Evolutionary conservation across 768 basidiomycete genomes (phyloP).

Genomic region (Leccinellum rugosiceps): DNA sequence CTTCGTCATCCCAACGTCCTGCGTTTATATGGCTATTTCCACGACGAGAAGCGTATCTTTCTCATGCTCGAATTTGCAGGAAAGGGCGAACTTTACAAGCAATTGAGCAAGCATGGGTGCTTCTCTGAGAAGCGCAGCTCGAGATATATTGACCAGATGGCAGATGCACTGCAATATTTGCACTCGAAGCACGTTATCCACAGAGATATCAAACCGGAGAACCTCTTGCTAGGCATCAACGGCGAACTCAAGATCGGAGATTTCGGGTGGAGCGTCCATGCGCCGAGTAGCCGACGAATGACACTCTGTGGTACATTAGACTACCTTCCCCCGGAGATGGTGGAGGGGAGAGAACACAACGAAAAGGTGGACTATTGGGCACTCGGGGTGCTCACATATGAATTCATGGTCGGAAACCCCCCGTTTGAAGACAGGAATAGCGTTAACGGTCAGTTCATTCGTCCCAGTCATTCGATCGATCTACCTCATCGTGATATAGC

Average conservation of each 20-base stretch:
- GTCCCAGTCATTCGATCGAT: not conserved
- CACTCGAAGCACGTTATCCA: conserved; percentile 98
- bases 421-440: conserved; percentile 86
- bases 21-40: conserved; percentile 95
- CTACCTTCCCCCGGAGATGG: conserved; percentile 98
- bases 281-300: conserved; percentile 82
- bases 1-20: conserved; percentile 93
- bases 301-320: conserved; percentile 96
- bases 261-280: conserved; percentile 98
- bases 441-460: conserved; percentile 57
- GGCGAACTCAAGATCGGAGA: conserved; percentile 98
- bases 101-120: conserved; percentile 78
- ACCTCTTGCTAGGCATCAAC: conserved; percentile 88
- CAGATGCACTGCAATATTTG: conserved; percentile 88
- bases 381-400: conserved; percentile 92
- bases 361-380: conserved; percentile 97
- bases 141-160: conserved; percentile 96
- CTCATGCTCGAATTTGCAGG: conserved; percentile 98
- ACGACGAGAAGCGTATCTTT: conserved; percentile 97
- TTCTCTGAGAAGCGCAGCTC: conserved; percentile 89
- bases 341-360: conserved; percentile 85
- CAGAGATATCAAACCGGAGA: conserved; percentile 98
- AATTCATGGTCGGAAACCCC: conserved; percentile 83
- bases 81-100: conserved; percentile 96
- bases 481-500: conserved; percentile 41